Conservation (phyloP, 106 monocot genomes). For the Ottelia alismoides region DNA sequence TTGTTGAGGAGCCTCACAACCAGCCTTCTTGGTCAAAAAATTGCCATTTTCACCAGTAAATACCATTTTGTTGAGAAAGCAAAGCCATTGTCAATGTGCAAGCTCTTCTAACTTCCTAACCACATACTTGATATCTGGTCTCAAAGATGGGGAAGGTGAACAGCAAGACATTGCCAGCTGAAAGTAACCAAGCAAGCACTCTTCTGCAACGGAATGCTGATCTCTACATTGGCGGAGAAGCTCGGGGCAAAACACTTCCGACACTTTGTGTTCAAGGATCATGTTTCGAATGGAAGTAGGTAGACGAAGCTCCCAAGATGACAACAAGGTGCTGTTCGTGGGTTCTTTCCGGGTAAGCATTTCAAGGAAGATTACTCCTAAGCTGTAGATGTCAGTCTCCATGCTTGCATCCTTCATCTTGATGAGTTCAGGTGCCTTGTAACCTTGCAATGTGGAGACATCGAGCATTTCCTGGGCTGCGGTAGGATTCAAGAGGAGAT, state of each 20-base stretch:
- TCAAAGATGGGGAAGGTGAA: constrained; percentile 58
- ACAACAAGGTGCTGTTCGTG: constrained; percentile 9
- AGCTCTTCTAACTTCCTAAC: constrained; percentile 52
- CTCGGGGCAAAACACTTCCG: constrained; percentile 38
- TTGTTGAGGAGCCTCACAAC: too few species aligned
- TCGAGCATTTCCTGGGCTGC: constrained; percentile 80
- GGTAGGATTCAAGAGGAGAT: constrained; percentile 53
- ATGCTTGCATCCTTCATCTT: constrained; percentile 64
- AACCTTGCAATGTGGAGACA: constrained; percentile 41
- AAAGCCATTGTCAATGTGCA: too few species aligned
- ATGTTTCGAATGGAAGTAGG: constrained; percentile 42
- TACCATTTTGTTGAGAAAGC: too few species aligned
- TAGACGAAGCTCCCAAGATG: constrained; percentile 35
- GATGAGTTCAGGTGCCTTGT: constrained; percentile 87
- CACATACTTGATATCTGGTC: constrained; percentile 58
- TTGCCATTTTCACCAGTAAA: too few species aligned
- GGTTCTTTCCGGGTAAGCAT: constrained; percentile 63
- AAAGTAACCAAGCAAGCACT: constrained; percentile 40
- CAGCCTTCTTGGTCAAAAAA: too few species aligned
- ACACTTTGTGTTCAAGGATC: constrained; percentile 54
- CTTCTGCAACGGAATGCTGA: constrained; percentile 21
- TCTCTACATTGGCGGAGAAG: constrained; percentile 17
- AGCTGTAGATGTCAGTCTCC: constrained; percentile 70
- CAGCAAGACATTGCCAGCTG: constrained; percentile 78
- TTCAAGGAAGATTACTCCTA: constrained; percentile 82